These are phyloP conservation scores for Chondrostereum purpureum DNA, from an alignment of 1,284 basidiomycete genomes.

Conservation along the genomic window DNA sequence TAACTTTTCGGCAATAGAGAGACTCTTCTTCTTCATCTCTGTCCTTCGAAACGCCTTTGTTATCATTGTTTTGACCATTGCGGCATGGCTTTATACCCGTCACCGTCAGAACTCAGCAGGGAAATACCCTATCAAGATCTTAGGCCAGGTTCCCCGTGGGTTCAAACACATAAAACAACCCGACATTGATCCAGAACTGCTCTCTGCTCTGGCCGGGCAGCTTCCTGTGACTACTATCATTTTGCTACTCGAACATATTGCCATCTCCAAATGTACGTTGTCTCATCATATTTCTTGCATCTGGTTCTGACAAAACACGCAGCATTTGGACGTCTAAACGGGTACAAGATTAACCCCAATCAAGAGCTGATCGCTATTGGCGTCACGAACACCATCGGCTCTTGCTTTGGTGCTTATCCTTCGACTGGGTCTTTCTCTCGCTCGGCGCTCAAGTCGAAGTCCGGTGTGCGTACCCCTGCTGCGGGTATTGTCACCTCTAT, in stretches of 20 bases:
- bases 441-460: slow-evolving; percentile 92
- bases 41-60: slow-evolving; percentile 85
- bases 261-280: slow-evolving; percentile 80
- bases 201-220: slow-evolving; percentile 69
- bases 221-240: slow-evolving; percentile 94
- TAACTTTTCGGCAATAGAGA: slow-evolving; percentile 33
- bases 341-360: slow-evolving; percentile 97
- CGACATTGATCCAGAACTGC: slow-evolving; percentile 54
- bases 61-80: slow-evolving; percentile 78
- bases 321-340: slow-evolving; percentile 95
- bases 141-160: slow-evolving; percentile 79
- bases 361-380: slow-evolving; percentile 98
- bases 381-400: slow-evolving; percentile 86
- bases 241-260: slow-evolving; percentile 93
- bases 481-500: slow-evolving; percentile 86
- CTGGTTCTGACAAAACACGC: slow-evolving; percentile 12
- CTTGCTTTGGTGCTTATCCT: slow-evolving; percentile 87
- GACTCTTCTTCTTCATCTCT: slow-evolving; percentile 83
- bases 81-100: slow-evolving; percentile 78
- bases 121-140: slow-evolving; percentile 81
- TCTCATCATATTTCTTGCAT: slow-evolving; percentile 8
- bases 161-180: slow-evolving; percentile 76
- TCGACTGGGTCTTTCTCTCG: slow-evolving; percentile 98
- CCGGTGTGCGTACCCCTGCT: slow-evolving; percentile 90
- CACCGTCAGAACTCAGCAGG: slow-evolving; percentile 51